These are phyloP conservation scores for Mycena galopus DNA, from an alignment of 768 basidiomycete species.

Conservation along the genomic window DNA sequence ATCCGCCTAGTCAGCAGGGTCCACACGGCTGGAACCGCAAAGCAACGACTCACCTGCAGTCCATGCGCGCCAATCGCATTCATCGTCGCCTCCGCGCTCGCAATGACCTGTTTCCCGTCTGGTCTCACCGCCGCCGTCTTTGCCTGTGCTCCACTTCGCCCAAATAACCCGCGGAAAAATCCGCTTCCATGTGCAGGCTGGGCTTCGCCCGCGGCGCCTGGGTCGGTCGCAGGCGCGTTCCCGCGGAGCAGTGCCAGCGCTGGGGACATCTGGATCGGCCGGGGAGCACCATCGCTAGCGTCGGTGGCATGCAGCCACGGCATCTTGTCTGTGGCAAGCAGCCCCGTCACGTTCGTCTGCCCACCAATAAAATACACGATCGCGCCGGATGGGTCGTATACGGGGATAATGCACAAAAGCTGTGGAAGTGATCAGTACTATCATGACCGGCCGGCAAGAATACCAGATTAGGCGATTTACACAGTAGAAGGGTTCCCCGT, in stretches of 20 bases:
- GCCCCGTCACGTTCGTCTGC: conserved; percentile 35
- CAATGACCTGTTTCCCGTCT: conserved; percentile 32
- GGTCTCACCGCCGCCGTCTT: background rate
- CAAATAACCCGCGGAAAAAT: conserved; percentile 34
- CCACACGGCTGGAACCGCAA: background rate
- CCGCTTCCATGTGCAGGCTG: background rate
- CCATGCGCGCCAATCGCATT: conserved; percentile 17
- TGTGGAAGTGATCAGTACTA: background rate
- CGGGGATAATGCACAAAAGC: conserved; percentile 36
- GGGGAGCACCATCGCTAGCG: background rate
- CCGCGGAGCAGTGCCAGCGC: conserved; percentile 25
- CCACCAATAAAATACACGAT: conserved; percentile 36
- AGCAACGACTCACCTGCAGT: conserved; percentile 18
- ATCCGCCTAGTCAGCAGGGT: background rate
- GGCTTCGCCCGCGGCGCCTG: background rate
- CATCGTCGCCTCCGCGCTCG: conserved; percentile 33
- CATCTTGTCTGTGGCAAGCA: conserved; percentile 27
- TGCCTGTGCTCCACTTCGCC: background rate
- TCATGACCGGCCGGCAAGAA: no score
- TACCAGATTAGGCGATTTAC: conserved; percentile 5
- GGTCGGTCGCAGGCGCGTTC: conserved; percentile 12
- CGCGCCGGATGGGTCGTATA: conserved; percentile 25
- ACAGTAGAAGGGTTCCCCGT: conserved; percentile 36
- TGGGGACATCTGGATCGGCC: conserved; percentile 29
- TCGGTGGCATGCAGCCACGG: conserved; percentile 6